These are phyloP conservation scores for Phaffia rhodozyma DNA, from an alignment of 1,284 basidiomycete species.

Conservation along the genomic window DNA sequence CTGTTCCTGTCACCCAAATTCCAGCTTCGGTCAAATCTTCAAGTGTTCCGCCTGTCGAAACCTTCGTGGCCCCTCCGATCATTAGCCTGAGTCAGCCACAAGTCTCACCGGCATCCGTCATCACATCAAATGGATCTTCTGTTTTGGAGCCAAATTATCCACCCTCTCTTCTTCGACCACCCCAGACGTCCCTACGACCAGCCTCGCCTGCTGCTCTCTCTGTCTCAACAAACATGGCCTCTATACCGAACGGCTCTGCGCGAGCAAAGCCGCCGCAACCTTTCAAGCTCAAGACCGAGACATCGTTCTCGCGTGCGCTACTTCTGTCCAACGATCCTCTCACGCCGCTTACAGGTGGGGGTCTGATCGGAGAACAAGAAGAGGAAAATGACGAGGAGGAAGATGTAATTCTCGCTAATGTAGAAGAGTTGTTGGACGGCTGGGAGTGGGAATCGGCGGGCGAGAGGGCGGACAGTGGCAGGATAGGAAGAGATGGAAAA, in stretches of 20 bases:
- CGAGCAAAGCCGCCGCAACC: neutral
- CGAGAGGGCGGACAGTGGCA: conserved; percentile 59
- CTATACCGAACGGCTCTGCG: neutral
- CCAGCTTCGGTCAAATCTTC: too few species aligned
- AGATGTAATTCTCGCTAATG: conserved; percentile 69
- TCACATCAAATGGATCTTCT: too few species aligned
- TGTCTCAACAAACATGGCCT: too few species aligned
- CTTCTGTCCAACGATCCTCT: conserved; percentile 46
- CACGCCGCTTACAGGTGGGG: conserved; percentile 23
- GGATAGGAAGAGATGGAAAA: conserved; percentile 21
- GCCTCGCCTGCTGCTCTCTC: too few species aligned
- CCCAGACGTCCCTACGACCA: too few species aligned
- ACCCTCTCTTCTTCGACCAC: too few species aligned
- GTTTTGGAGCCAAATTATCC: too few species aligned
- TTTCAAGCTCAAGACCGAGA: conserved; percentile 18
- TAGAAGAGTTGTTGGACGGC: conserved; percentile 97
- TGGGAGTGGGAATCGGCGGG: conserved; percentile 74
- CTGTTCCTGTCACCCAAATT: too few species aligned
- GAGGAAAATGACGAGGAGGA: conserved; percentile 54
- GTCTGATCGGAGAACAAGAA: conserved; percentile 32
- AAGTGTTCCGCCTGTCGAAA: too few species aligned
- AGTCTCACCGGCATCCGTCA: too few species aligned
- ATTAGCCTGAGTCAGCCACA: too few species aligned
- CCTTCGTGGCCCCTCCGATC: too few species aligned
- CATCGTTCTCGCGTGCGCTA: conserved; percentile 45